Evolutionary conservation across 2,329 filamentous ascomycete species (phyloP), one percentile per base, ranked within the genome.

Genomic region (Alternaria incomplexa): DNA sequence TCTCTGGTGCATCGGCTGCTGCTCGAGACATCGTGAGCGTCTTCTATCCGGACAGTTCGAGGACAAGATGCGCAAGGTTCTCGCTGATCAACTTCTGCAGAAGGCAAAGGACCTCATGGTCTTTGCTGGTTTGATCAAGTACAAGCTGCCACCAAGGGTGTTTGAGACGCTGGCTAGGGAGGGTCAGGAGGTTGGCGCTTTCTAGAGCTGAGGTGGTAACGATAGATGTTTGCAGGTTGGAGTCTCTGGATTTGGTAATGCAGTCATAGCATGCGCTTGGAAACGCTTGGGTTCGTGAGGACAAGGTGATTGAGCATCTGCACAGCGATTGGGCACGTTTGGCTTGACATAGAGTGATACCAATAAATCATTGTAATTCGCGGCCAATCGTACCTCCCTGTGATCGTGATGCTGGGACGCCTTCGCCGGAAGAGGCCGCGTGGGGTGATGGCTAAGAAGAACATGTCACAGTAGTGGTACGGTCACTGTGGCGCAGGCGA

Each of bases 1-100:
- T 66, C 91, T 97, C 83, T 98, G 96, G 96, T 93, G 93, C 53
- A 93, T 99, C 69, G 87, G 91, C 45, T 93, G 92, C 82, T 96
- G 94, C 80, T 90, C 91, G 53, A 87, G 89, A 60, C 91, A 97
- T 80, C 88, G 92, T 22, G 77, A 79, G 65, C 90, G 91, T 71
- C 84, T 89, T 64, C 86, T 87, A 59, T 86, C 85, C 62, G 89
- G 90, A 26, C 87, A 90, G 71, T 97, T 91, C 79, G 93, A 91
- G 70, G 90, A 90, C 85, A 67, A 84, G 9, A 77, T 75, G 86
- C 75, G 85, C 82, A 77, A 82, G 84, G 70, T 76, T 52, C 72
- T 82, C 79, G 89, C 90, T 55, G 89, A 91, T 61, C 86, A 91
- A 73, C 83, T 96, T 74, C 88, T 91, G 82, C 88, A 91, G 79